Evolutionary conservation across 441 rosid species (phyloP).

Genomic region (Syzygium syzygioides): DNA sequence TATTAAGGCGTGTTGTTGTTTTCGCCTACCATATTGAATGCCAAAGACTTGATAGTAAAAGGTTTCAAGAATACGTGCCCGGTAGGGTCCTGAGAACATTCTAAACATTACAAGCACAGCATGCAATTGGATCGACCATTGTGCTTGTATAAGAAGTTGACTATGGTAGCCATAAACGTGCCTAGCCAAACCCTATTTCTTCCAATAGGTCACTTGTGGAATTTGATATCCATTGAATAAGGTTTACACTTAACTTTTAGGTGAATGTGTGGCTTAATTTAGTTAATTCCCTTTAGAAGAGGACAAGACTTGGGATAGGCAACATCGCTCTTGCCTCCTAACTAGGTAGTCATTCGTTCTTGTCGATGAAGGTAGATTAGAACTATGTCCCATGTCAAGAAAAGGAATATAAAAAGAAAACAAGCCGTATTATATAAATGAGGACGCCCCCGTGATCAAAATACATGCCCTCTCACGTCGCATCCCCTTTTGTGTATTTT

Average conservation of each 20-base stretch:
- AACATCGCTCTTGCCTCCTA: background rate
- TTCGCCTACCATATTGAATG: background rate
- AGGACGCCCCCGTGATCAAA: background rate
- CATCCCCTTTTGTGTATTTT: background rate
- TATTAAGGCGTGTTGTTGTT: background rate
- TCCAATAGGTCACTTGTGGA: background rate
- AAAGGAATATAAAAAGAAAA: background rate
- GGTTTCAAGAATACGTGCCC: background rate
- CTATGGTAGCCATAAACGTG: background rate
- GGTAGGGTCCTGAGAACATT: background rate
- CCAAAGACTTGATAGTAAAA: background rate
- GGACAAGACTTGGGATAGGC: background rate
- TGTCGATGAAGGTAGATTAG: background rate
- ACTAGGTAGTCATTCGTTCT: background rate
- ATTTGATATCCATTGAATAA: background rate
- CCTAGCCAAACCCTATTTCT: background rate
- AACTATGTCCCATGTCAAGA: background rate
- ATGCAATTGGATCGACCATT: background rate
- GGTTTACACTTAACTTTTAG: background rate
- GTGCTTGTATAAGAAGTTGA: background rate
- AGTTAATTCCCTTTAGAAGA: background rate
- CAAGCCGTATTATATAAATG: background rate
- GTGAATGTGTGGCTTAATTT: background rate
- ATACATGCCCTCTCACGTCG: background rate
- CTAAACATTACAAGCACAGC: background rate